Conservation (phyloP, 352 stramenopile genomes). For the Pythium diclinum region DNA sequence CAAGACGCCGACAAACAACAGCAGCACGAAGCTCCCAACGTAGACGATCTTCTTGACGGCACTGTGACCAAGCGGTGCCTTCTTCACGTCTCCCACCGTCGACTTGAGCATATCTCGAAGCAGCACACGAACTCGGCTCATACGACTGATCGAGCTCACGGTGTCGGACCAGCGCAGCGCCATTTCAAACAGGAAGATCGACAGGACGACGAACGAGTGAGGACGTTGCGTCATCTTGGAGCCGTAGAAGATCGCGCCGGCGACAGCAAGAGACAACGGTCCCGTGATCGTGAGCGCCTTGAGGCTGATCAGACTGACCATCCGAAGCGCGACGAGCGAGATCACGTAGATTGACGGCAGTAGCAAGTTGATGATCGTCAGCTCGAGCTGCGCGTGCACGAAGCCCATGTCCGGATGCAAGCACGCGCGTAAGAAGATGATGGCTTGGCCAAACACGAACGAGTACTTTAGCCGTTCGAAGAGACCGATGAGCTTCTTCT, state of each 20-base stretch:
- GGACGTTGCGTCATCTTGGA: slow-evolving; percentile 78
- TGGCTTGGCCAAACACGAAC: slow-evolving; percentile 71
- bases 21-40: slow-evolving; percentile 53
- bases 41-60: slow-evolving; percentile 66
- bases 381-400: slow-evolving; percentile 82
- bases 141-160: slow-evolving; percentile 45
- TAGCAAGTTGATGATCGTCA: slow-evolving; percentile 87
- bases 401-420: slow-evolving; percentile 84
- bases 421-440: slow-evolving; percentile 77
- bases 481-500: slow-evolving; percentile 59
- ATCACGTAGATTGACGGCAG: slow-evolving; percentile 86
- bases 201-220: slow-evolving; percentile 71
- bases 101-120: slow-evolving; percentile 69
- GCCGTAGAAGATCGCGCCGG: slow-evolving; percentile 52
- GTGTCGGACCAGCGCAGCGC: slow-evolving; percentile 54
- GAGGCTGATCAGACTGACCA: slow-evolving; percentile 56
- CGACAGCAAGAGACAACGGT: slow-evolving; percentile 49
- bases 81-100: slow-evolving; percentile 39
- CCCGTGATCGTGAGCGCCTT: slow-evolving; percentile 45
- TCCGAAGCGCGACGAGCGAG: slow-evolving; percentile 73
- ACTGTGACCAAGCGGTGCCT: slow-evolving; percentile 46
- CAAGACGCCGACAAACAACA: slow-evolving; percentile 65
- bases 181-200: slow-evolving; percentile 74
- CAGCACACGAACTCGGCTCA: slow-evolving; percentile 38
- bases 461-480: slow-evolving; percentile 84